A percentile compares a stretch with the other conserved stretches of the same genome.
Conservation (phyloP, 2,329 filamentous ascomycete species). For the Trichoderma semiorbis region DNA sequence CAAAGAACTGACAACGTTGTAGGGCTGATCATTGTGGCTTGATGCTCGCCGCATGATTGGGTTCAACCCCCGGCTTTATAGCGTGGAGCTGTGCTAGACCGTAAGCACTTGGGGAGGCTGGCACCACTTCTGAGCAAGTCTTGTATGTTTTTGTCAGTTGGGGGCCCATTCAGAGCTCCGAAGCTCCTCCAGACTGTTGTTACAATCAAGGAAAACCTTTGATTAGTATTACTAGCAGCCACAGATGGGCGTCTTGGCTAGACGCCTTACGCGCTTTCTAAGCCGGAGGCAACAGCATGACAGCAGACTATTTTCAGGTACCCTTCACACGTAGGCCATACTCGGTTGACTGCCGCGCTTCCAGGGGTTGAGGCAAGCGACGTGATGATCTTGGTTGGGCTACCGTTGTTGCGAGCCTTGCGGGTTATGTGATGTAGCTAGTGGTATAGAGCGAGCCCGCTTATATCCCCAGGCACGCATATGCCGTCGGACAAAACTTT, state of each 20-base stretch:
- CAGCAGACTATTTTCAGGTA: neutral
- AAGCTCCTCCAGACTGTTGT: neutral
- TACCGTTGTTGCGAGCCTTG: neutral
- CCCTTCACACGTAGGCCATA: neutral
- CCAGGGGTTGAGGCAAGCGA: neutral
- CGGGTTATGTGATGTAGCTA: neutral
- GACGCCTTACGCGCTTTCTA: neutral
- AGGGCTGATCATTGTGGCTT: slow-evolving; percentile 11
- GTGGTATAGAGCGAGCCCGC: neutral
- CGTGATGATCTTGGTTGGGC: neutral
- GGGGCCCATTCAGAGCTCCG: neutral
- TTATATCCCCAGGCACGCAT: neutral
- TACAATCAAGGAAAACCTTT: neutral
- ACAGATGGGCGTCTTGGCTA: neutral
- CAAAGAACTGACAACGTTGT: neutral
- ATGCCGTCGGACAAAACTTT: neutral
- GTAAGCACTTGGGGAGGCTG: slow-evolving; percentile 9
- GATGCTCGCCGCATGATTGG: neutral
- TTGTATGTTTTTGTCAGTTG: neutral
- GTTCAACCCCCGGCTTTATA: neutral
- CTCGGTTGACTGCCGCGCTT: neutral
- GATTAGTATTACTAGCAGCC: neutral
- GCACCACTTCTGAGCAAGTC: neutral
- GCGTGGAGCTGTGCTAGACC: neutral
- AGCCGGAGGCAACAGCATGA: neutral